Evolutionary conservation across 2,329 filamentous ascomycete genomes (phyloP).

Genomic region (Arthrobotrys megalospora): DNA sequence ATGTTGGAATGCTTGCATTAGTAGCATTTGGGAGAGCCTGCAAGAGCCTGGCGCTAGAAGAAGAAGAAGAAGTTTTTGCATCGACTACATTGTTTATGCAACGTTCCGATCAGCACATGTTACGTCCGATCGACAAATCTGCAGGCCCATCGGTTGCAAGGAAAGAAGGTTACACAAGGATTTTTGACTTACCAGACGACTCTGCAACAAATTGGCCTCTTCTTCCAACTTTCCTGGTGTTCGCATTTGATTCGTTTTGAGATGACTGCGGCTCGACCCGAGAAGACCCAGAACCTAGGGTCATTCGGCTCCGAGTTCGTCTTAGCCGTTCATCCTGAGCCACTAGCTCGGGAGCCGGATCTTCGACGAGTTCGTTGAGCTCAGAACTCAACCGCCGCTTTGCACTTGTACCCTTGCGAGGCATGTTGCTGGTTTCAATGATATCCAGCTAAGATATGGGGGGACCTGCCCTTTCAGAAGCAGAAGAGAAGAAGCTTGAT

Average conservation of each 20-base stretch:
- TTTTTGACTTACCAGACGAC: conserved; percentile 34
- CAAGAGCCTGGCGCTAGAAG: background rate
- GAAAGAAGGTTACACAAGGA: conserved; percentile 1
- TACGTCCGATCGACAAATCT: background rate
- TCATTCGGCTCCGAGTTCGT: conserved; percentile 32
- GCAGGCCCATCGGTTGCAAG: background rate
- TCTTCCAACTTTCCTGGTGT: conserved; percentile 9
- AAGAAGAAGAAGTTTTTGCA: conserved; percentile 7
- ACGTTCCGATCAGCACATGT: conserved; percentile 13
- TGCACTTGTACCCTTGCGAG: conserved; percentile 43
- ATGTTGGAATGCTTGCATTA: background rate
- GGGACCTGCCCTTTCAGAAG: conserved; percentile 5
- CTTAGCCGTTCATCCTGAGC: conserved; percentile 16
- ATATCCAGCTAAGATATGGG: background rate
- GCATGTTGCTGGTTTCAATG: conserved; percentile 16
- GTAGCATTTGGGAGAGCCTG: conserved; percentile 22
- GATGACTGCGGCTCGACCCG: background rate
- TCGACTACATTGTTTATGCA: background rate
- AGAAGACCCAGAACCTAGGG: background rate
- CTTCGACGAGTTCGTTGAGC: background rate
- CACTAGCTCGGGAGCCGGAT: conserved; percentile 3
- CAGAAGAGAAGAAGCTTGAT: background rate
- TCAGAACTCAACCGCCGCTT: conserved; percentile 39
- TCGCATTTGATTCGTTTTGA: conserved; percentile 1
- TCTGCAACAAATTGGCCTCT: conserved; percentile 24